A percentile compares a stretch with the other conserved stretches of the same genome.
Evolutionary conservation across 192 early-diverging fungal genomes (phyloP).

Genomic region (Rhizoclosmatium globosum): DNA sequence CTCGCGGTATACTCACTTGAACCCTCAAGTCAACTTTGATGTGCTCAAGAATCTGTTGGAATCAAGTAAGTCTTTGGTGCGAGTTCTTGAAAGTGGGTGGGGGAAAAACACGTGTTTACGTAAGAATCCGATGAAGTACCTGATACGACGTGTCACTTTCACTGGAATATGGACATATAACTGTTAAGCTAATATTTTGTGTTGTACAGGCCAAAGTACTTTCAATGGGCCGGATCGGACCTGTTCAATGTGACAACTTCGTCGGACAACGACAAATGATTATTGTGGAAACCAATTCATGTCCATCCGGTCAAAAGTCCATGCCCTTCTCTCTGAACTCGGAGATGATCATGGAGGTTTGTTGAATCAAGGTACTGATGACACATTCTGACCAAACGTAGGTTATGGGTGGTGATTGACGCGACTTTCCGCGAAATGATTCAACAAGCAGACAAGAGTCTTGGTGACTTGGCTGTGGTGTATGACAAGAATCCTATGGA

Average conservation of each 20-base stretch:
- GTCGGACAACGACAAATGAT: constrained; percentile 90
- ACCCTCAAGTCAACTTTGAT: constrained; percentile 78
- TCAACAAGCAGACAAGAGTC: constrained; percentile 59
- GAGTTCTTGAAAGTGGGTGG: background rate
- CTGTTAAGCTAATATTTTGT: background rate
- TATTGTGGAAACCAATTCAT: constrained; percentile 91
- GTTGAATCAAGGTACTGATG: constrained; percentile 20
- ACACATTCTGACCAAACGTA: constrained; percentile 47
- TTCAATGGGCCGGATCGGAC: constrained; percentile 90
- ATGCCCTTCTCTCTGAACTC: constrained; percentile 87
- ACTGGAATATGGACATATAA: background rate
- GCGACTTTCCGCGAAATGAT: constrained; percentile 79
- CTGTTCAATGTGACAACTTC: constrained; percentile 82
- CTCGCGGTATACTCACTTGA: constrained; percentile 87
- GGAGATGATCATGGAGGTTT: constrained; percentile 68
- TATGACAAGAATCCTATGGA: constrained; percentile 93
- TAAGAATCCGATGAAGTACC: background rate
- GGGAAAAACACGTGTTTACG: constrained; percentile 29
- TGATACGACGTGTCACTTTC: background rate
- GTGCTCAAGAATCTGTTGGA: constrained; percentile 67
- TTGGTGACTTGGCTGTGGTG: constrained; percentile 84
- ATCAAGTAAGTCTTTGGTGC: constrained; percentile 27
- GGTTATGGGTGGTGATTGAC: constrained; percentile 86
- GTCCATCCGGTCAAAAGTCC: constrained; percentile 90
- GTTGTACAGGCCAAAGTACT: constrained; percentile 68